These are phyloP conservation scores for Protomyces arabidopsidicola DNA, from an alignment of 1,139 yeast species.

Conservation along the genomic window DNA sequence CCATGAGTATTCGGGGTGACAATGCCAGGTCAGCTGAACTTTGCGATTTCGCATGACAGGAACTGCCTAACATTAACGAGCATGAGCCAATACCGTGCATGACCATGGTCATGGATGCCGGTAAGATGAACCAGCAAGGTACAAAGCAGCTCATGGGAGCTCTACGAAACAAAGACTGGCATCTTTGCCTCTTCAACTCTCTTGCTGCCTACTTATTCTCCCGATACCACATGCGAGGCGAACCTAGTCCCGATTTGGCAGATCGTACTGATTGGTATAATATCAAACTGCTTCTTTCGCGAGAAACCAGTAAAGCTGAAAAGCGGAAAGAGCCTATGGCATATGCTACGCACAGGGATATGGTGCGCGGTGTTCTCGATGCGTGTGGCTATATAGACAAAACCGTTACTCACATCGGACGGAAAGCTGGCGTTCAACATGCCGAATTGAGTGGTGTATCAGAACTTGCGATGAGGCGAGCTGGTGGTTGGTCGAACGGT, in stretches of 20 bases:
- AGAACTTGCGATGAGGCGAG: not conserved
- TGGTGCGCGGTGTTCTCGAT: not conserved
- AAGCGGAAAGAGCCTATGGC: not conserved
- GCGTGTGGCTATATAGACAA: not conserved
- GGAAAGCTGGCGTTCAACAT: not conserved
- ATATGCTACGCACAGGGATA: not conserved
- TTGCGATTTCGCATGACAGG: not conserved
- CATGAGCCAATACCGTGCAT: not conserved
- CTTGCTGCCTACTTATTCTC: not conserved
- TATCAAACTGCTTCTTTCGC: not conserved
- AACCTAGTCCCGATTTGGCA: not conserved
- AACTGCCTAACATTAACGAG: too few species aligned
- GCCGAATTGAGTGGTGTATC: not conserved
- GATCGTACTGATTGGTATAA: not conserved
- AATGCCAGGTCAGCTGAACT: not conserved
- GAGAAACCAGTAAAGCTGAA: not conserved
- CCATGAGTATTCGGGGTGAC: not conserved
- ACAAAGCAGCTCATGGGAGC: not conserved
- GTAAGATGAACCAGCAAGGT: not conserved
- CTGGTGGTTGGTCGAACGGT: not conserved
- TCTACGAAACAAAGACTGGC: not conserved
- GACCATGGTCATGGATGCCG: not conserved
- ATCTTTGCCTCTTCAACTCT: not conserved
- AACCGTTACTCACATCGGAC: not conserved
- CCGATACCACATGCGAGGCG: not conserved